Evolutionary conservation across 768 basidiomycete genomes (phyloP), one percentile per base, ranked within the genome.

Genomic region (Mrakia hoshinonis): DNA sequence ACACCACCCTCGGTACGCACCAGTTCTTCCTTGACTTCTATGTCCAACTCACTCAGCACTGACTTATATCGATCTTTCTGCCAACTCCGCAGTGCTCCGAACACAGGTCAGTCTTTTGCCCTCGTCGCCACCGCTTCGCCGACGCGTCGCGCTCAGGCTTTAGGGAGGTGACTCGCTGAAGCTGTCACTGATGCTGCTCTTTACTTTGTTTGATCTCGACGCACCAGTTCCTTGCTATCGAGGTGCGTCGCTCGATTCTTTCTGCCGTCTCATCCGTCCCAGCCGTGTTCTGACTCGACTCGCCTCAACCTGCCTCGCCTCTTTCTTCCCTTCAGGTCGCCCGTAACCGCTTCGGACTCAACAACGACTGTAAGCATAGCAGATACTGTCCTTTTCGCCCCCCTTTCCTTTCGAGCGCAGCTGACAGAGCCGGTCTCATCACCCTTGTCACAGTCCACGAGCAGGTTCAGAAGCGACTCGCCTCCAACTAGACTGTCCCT

Each of bases 271-370:
- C 20, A 36, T 48, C 46, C 31, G n/a, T n/a, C 49, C 51, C 34
- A 10, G 29, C 43, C n/a, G 49, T 34, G 9, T 22, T 11, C 58
- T 66, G 24, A 60, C 58, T 31, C 24, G 13, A 20, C 61, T 34
- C 43, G 3, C 29, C 48, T 38, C 49, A 6, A 5, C 49, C 26
- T 4, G n/a, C 15, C 29, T 52, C 72, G 39, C 52, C 70, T 68
- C 66, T n/a, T 62, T 68, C 67, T n/a, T 49, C 48, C 46, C n/a
- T 62, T 31, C 67, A 96, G 90, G 94, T 99, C 79, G 86, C 92
- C 12, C 87, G 96, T 72, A 98, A 97, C 82, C 83, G 88, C 69
- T 84, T 91, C 0, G 93, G 92, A 1, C 83, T 98, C 61, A 99
- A 99, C 79, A 91, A 94, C 78, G 51, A 55, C 22, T 64, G 64